A percentile compares a stretch with the other conserved stretches of the same genome.
phyloP scores from a whole-genome alignment of 305 asterid genomes.

The Fraxinus angustifolia region DNA sequence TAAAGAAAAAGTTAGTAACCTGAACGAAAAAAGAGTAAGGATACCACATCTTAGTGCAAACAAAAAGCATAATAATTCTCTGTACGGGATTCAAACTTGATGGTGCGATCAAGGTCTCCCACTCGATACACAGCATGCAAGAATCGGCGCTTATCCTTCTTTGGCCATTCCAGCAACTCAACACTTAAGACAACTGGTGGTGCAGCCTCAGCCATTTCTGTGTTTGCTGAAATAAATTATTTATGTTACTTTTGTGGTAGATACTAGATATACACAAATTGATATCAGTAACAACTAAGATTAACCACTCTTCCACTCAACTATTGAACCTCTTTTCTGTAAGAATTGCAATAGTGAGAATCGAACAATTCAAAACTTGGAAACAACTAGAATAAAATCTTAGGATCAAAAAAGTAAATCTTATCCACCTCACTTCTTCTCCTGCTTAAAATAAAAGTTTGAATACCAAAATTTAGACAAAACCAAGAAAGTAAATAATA shows the following conservation, averaged over 20 bases:
- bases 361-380: neutral
- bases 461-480: neutral
- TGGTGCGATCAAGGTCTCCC: constrained; percentile 92
- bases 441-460: neutral
- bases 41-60: constrained; percentile 6
- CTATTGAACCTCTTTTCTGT: neutral
- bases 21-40: neutral
- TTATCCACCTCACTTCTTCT: neutral
- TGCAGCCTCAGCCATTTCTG: constrained; percentile 68
- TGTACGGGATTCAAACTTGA: constrained; percentile 50
- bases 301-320: neutral
- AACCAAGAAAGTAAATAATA: neutral
- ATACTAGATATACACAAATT: neutral
- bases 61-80: neutral
- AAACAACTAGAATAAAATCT: neutral
- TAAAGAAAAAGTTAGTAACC: constrained; percentile 12
- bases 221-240: constrained; percentile 16
- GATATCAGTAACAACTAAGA: neutral
- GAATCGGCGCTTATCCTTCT: constrained; percentile 73
- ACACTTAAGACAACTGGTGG: constrained; percentile 45
- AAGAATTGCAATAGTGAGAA: neutral
- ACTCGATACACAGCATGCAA: constrained; percentile 93
- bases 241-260: neutral
- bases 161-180: constrained; percentile 86
- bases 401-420: neutral